Base-by-base conservation (phyloP, 768 basidiomycete species). In the Amanita pseudoporphyria region DNA sequence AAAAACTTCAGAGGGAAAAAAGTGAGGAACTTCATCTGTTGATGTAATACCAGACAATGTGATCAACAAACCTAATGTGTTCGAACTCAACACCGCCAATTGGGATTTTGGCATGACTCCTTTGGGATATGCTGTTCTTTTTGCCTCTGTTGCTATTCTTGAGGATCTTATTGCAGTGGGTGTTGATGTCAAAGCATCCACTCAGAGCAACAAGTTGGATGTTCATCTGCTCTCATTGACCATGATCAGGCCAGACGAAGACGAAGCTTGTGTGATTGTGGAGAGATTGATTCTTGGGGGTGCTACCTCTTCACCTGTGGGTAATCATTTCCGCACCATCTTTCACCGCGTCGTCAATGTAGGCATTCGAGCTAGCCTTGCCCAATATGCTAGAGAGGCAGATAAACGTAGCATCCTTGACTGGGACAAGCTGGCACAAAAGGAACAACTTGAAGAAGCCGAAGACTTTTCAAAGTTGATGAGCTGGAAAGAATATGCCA, bases 71-170 rank as follows among this genome's bases (percentile, higher is more conserved):
- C 77, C 77, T 0, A 80, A 82, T 50, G 63, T 82, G 26, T 64
- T 82, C 14, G 74, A 78, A 37, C 56, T 81, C 52, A 67, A 79
- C 38, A 64, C 66, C 1, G 46, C 67, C 0, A 79, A 82, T 58
- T 84, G 80, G 81, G 81, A 82, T 57, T 71, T 74, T 49, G 68
- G 69, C 3, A 72, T 77, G 53, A 71, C 74, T 1, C 70, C 81
- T 1, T 65, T 82, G 22, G 64, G 64, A 24, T 77, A 76, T 56
- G 79, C 73, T 2, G 69, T 76, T 37, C 57, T 78, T 5, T 74
- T 65, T 19, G 76, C 69, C 1, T 74, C 74, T 1, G 51, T 71
- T 2, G 57, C 61, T 1, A 67, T 71, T 24, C 59, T 81, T 3
- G 73, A 78, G 7, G 61, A 61, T 1, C 71, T 82, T 10, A 55